Base-by-base conservation (phyloP, 768 basidiomycete species). In the Phanerochaete sordida region DNA sequence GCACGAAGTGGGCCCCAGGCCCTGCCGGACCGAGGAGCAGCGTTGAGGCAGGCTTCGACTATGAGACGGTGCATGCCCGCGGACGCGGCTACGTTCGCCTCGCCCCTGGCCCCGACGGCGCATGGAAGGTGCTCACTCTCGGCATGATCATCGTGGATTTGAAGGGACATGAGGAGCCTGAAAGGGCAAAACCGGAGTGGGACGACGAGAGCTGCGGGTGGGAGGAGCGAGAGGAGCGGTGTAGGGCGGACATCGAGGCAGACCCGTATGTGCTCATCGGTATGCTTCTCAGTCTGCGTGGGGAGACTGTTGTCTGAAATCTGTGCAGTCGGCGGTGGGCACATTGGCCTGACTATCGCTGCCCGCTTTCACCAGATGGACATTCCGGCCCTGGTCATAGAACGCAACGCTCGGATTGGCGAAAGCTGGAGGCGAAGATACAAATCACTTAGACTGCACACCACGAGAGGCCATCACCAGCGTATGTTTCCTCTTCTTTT, bases 371-470 rank as follows among this genome's bases (percentile, higher is more conserved):
- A 74, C 58, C 71, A 77, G 44, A 74, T 78, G 72, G 65, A 73
- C 13, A 74, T 80, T 11, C 69, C 65, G 1, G 51, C 74, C 3
- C 64, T 81, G 1, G 64, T 80, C 1, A 64, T 81, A 8, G 79
- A 80, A 55, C 65, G 58, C 16, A 66, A 67, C 37, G 52, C 58
- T 1, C 65, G 73, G 0, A 65, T 79, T 13, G 79, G 79, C 1
- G 78, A 79, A 60, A 71, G 65, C 16, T 81, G 79, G 80, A 54
- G 79, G 21, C 68, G 72, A 23, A 72, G 79, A 4, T 81, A 82
- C 64, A 75, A 76, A 1, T 72, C 74, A 0, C 65, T 83, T 28
- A 67, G 65, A 7, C 64, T 82, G 27, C 81, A 82, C 55, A 77
- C 76, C 27, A 66, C 60, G 46, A 62, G 56, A 52, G 66, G 61